Evolutionary conservation across 1,284 basidiomycete genomes (phyloP).

Genomic region (Cryptococcus sp.): DNA sequence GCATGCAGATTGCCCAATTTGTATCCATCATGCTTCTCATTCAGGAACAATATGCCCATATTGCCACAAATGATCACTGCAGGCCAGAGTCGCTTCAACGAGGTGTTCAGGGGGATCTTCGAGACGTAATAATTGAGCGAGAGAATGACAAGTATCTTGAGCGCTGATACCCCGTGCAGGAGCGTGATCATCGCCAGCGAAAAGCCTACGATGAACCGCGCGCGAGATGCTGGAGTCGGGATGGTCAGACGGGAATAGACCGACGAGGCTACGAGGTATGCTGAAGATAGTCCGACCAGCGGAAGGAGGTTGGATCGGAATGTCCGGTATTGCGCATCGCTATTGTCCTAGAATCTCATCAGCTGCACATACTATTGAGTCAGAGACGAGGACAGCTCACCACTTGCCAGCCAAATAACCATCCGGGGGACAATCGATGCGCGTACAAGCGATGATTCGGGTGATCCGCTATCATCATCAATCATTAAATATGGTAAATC

Average conservation of each 20-base stretch:
- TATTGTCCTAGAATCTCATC: constrained; percentile 75
- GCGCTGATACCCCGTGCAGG: constrained; percentile 80
- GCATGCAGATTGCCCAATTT: constrained; percentile 64
- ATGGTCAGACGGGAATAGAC: constrained; percentile 48
- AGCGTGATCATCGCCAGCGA: constrained; percentile 70
- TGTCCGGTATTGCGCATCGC: constrained; percentile 78
- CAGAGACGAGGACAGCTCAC: constrained; percentile 36
- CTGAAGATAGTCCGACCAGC: constrained; percentile 60
- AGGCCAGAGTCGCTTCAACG: constrained; percentile 34
- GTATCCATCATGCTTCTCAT: constrained; percentile 78
- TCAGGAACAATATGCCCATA: constrained; percentile 69
- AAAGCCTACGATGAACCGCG: constrained; percentile 57
- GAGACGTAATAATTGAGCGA: constrained; percentile 69
- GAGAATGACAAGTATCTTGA: constrained; percentile 79
- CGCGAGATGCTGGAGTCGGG: constrained; percentile 35
- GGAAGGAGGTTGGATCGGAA: constrained; percentile 74
- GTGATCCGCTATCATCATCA: constrained; percentile 61
- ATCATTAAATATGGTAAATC: background rate
- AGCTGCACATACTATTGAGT: constrained; percentile 38
- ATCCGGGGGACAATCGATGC: constrained; percentile 61
- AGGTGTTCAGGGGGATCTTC: constrained; percentile 50
- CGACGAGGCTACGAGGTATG: constrained; percentile 52
- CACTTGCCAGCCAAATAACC: constrained; percentile 56
- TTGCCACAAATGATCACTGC: constrained; percentile 66
- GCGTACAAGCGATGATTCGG: constrained; percentile 71